Percentiles rank a stretch among this genome's conserved stretches.
These are phyloP conservation scores for Pyrenophora teres DNA, from an alignment of 2,329 filamentous ascomycete genomes.

Conservation along the genomic window DNA sequence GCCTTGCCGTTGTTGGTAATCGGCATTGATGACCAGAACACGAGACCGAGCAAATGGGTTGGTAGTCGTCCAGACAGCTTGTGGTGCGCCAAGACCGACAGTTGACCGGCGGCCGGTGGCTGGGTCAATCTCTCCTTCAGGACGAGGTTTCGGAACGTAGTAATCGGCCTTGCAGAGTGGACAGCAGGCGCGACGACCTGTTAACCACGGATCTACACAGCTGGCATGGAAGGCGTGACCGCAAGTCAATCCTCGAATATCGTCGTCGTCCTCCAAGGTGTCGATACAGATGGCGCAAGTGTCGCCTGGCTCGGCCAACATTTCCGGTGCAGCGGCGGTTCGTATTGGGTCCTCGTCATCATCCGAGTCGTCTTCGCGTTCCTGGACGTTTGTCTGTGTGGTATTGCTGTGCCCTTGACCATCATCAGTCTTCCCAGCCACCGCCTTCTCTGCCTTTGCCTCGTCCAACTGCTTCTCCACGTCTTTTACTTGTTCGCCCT, in stretches of 20 bases:
- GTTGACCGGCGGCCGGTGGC: slow-evolving; percentile 36
- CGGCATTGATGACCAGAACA: slow-evolving; percentile 32
- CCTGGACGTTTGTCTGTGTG: slow-evolving; percentile 26
- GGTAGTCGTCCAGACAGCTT: slow-evolving; percentile 38
- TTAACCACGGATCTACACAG: slow-evolving; percentile 96
- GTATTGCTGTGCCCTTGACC: slow-evolving; percentile 27
- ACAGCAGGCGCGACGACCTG: slow-evolving; percentile 90
- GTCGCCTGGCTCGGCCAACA: slow-evolving; percentile 81
- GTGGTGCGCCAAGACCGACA: slow-evolving; percentile 38
- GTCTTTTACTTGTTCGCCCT: slow-evolving; percentile 24
- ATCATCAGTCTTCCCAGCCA: slow-evolving; percentile 32
- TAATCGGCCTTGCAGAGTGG: slow-evolving; percentile 98
- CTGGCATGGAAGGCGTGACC: slow-evolving; percentile 98
- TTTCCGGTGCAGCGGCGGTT: slow-evolving; percentile 78
- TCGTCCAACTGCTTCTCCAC: slow-evolving; percentile 23
- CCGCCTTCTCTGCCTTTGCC: slow-evolving; percentile 6
- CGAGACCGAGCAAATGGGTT: slow-evolving; percentile 43
- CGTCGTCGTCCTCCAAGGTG: slow-evolving; percentile 89
- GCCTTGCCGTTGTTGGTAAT: slow-evolving; percentile 14
- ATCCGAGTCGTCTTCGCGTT: slow-evolving; percentile 60
- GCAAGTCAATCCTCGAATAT: slow-evolving; percentile 89
- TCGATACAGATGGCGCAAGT: slow-evolving; percentile 97
- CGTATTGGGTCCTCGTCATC: slow-evolving; percentile 80
- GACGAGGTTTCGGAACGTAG: slow-evolving; percentile 87
- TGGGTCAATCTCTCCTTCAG: slow-evolving; percentile 56